These are phyloP conservation scores for Sideroxylon spinosum DNA, from an alignment of 179 eudicot species.

Conservation along the genomic window DNA sequence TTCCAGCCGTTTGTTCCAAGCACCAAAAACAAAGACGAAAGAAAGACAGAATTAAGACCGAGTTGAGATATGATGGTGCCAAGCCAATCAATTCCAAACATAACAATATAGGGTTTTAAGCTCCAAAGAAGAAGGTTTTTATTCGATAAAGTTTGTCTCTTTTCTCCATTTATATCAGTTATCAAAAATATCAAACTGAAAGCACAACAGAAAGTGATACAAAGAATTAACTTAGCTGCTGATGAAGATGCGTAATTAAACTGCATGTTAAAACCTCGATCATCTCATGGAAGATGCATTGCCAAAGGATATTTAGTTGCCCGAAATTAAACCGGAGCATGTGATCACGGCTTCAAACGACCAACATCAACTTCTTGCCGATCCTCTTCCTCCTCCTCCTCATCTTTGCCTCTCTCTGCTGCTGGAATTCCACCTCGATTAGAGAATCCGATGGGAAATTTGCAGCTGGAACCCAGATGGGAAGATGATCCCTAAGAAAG, in stretches of 20 bases:
- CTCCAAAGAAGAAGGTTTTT: too few relatives aligned
- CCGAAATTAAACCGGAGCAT: conserved; percentile 4
- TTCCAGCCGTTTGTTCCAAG: too few relatives aligned
- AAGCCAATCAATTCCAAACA: too few relatives aligned
- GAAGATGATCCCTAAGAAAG: neutral
- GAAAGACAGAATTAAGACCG: too few relatives aligned
- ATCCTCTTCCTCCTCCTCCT: conserved; percentile 6
- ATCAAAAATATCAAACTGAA: too few relatives aligned
- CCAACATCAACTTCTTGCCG: neutral
- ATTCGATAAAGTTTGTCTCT: too few relatives aligned
- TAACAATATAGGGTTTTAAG: too few relatives aligned
- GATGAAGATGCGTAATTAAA: neutral
- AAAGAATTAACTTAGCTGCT: neutral
- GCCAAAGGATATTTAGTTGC: conserved; percentile 51
- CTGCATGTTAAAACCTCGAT: neutral
- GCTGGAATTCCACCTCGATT: neutral
- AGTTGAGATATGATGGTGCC: too few relatives aligned
- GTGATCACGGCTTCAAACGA: neutral
- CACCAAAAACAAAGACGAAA: too few relatives aligned
- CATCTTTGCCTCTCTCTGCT: neutral
- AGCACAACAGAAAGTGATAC: neutral
- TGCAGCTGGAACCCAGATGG: neutral
- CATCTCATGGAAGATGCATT: conserved; percentile 11
- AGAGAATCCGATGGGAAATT: neutral
- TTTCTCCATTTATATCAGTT: too few relatives aligned